phyloP scores from a whole-genome alignment of 805 yeast genomes.

The Pichia thaimueangensis region DNA sequence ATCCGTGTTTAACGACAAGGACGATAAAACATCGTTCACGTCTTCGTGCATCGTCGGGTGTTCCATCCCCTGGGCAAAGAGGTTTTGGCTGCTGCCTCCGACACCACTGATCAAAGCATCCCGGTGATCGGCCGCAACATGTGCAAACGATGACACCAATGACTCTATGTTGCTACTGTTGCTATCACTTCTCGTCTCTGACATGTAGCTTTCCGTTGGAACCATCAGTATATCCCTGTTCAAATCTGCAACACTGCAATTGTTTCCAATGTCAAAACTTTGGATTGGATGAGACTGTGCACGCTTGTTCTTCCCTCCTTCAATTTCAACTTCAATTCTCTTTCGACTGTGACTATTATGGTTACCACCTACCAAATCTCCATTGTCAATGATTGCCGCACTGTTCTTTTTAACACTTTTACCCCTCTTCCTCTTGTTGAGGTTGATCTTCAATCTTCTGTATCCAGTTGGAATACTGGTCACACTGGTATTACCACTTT shows the following conservation, averaged over 20 bases:
- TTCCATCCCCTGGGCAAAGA: background rate
- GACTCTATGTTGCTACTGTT: background rate
- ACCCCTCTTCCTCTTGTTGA: conserved; percentile 1
- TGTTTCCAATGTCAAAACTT: background rate
- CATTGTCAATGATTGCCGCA: background rate
- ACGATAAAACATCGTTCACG: conserved; percentile 24
- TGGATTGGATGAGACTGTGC: conserved; percentile 4
- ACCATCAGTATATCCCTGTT: no score
- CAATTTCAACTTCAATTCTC: background rate
- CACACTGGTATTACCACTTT: conserved; percentile 30
- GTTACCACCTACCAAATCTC: background rate
- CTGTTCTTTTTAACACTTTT: background rate
- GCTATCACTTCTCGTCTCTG: background rate
- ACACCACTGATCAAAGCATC: no score
- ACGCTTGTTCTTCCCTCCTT: background rate
- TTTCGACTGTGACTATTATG: background rate
- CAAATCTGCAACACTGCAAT: no score
- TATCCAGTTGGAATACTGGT: conserved; percentile 28
- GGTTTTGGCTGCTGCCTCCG: background rate
- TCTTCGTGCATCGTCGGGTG: conserved; percentile 5
- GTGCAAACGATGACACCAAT: background rate
- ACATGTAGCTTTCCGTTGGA: background rate
- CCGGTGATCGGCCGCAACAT: no score
- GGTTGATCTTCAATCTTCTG: conserved; percentile 19
- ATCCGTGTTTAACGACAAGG: conserved; percentile 27